Percentiles rank a stretch among this genome's conserved stretches.
Evolutionary conservation across 805 yeast genomes (phyloP).

Genomic region (Teunomyces lycoperdinae): DNA sequence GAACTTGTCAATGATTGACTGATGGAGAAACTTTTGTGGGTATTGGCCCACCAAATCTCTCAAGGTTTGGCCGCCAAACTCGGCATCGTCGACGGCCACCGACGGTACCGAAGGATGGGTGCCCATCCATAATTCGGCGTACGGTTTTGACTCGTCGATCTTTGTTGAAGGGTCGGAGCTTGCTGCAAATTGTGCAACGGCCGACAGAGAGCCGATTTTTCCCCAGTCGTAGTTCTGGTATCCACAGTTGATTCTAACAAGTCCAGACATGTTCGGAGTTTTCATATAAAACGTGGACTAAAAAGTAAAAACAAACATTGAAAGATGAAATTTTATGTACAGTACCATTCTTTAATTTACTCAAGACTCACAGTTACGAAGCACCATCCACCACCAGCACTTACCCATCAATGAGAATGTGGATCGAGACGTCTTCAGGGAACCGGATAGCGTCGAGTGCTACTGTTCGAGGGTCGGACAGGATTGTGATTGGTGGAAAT

Average conservation of each 20-base stretch:
- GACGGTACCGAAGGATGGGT: slow-evolving; percentile 94
- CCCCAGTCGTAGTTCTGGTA: slow-evolving; percentile 53
- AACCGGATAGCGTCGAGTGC: slow-evolving; percentile 48
- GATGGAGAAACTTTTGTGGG: slow-evolving; percentile 61
- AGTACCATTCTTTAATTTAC: too few relatives aligned
- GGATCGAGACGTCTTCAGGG: slow-evolving; percentile 52
- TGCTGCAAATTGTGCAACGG: slow-evolving; percentile 86
- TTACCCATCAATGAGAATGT: slow-evolving; percentile 13
- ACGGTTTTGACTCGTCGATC: slow-evolving; percentile 76
- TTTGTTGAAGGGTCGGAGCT: slow-evolving; percentile 58
- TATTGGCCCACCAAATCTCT: slow-evolving; percentile 61
- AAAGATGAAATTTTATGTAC: too few relatives aligned
- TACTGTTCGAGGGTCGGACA: slow-evolving; percentile 38
- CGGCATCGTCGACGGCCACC: slow-evolving; percentile 40
- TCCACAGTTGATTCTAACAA: slow-evolving; percentile 50
- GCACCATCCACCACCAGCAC: too few relatives aligned
- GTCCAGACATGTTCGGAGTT: slow-evolving; percentile 19
- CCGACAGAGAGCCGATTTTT: slow-evolving; percentile 76
- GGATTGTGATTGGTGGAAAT: slow-evolving; percentile 46
- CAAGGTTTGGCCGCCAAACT: slow-evolving; percentile 48
- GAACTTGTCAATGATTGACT: slow-evolving; percentile 58
- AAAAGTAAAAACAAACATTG: not conserved
- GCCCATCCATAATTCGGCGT: slow-evolving; percentile 99
- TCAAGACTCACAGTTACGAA: too few relatives aligned
- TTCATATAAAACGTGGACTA: not conserved